These are phyloP conservation scores for Acrocalymma vagum DNA, from an alignment of 2,329 filamentous ascomycete genomes.

Conservation along the genomic window DNA sequence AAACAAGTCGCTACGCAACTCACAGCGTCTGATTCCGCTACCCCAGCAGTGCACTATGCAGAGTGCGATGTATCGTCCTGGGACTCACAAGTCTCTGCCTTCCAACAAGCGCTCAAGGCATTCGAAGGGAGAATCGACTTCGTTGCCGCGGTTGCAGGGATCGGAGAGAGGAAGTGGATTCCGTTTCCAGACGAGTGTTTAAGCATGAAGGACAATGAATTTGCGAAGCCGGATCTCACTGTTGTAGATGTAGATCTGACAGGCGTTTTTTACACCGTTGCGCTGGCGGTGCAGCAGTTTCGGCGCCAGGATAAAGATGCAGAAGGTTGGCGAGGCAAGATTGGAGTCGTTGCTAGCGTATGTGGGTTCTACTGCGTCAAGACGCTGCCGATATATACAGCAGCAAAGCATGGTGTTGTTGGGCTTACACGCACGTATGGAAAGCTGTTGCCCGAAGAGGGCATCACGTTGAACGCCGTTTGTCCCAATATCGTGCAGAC, in stretches of 20 bases:
- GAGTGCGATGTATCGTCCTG: constrained; percentile 45
- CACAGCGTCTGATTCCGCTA: constrained; percentile 17
- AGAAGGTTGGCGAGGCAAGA: constrained; percentile 49
- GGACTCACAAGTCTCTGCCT: constrained; percentile 48
- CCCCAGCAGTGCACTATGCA: constrained; percentile 26
- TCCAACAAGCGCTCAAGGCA: constrained; percentile 41
- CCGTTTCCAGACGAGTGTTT: constrained; percentile 17
- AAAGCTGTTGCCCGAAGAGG: constrained; percentile 48
- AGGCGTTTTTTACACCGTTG: constrained; percentile 53
- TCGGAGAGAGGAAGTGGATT: constrained; percentile 51
- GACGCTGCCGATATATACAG: constrained; percentile 53
- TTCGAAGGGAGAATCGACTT: constrained; percentile 51
- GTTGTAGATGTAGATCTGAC: constrained; percentile 52
- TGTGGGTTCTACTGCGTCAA: constrained; percentile 55
- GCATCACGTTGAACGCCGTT: constrained; percentile 54
- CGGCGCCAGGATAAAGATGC: constrained; percentile 46
- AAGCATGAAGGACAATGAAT: constrained; percentile 30
- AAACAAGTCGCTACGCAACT: constrained; percentile 27
- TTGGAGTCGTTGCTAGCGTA: constrained; percentile 46
- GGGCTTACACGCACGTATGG: constrained; percentile 53
- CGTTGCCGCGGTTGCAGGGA: constrained; percentile 52
- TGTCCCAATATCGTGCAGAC: constrained; percentile 53
- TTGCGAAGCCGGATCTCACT: constrained; percentile 49
- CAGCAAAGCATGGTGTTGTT: constrained; percentile 51
- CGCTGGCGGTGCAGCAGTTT: constrained; percentile 55